A percentile compares a stretch with the other conserved stretches of the same genome.
These are phyloP conservation scores for Gossypium aridum DNA, from an alignment of 441 rosid genomes.

Conservation along the genomic window DNA sequence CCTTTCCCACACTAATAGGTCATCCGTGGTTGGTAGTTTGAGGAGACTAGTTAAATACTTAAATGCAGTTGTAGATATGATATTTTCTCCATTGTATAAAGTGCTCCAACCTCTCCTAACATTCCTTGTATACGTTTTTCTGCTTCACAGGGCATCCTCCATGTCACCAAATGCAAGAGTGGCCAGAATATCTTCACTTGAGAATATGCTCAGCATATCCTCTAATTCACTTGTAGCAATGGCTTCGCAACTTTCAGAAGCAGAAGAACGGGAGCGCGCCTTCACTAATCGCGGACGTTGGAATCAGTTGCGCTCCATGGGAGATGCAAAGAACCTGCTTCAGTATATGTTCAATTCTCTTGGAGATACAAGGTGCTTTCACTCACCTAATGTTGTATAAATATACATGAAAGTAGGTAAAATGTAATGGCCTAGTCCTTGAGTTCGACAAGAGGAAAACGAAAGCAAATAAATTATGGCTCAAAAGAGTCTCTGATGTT, in stretches of 20 bases:
- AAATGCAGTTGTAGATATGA: background rate
- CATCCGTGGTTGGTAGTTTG: background rate
- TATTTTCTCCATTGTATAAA: background rate
- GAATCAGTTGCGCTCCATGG: slow-evolving; percentile 98
- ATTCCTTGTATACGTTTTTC: too few relatives aligned
- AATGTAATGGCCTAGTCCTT: background rate
- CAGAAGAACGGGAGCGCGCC: slow-evolving; percentile 90
- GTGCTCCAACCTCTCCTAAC: background rate
- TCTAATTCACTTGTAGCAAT: slow-evolving; percentile 91
- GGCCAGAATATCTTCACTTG: slow-evolving; percentile 86
- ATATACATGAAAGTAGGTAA: background rate
- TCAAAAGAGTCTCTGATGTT: background rate
- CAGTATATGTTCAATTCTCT: slow-evolving; percentile 91
- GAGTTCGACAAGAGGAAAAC: background rate
- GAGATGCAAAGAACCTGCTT: slow-evolving; percentile 93
- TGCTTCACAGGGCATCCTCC: slow-evolving; percentile 67
- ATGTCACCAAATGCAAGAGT: slow-evolving; percentile 90
- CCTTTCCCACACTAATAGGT: background rate
- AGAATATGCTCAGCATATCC: slow-evolving; percentile 86
- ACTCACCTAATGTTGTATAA: background rate
- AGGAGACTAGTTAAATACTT: background rate
- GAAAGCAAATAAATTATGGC: background rate
- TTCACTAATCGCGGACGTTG: slow-evolving; percentile 91
- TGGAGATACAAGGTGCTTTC: slow-evolving; percentile 69
- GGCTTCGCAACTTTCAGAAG: slow-evolving; percentile 99